Percentiles rank a stretch among this genome's conserved stretches.
phyloP scores from a whole-genome alignment of 805 yeast genomes.

The Saturnispora ahearnii region DNA sequence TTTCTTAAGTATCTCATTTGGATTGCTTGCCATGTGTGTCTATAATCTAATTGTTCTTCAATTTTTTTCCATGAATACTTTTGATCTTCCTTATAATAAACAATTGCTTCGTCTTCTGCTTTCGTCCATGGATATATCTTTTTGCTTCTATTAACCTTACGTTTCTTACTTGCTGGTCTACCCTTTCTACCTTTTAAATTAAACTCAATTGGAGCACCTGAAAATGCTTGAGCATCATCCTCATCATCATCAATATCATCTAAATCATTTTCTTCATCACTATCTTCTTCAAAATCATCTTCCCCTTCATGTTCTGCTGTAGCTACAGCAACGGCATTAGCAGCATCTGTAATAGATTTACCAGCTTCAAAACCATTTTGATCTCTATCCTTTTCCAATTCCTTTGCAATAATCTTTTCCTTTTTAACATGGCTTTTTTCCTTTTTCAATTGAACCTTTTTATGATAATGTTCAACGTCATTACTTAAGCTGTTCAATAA shows the following conservation, averaged over 20 bases:
- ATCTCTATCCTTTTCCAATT: constrained; percentile 1
- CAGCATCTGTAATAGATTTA: neutral
- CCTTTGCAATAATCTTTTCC: constrained; percentile 4
- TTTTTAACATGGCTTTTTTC: constrained; percentile 7
- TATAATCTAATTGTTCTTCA: constrained; percentile 23
- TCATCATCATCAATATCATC: constrained; percentile 3
- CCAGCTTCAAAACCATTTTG: constrained; percentile 1
- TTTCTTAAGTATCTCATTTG: constrained; percentile 38
- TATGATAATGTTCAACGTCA: constrained; percentile 25
- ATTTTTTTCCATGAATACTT: constrained; percentile 33
- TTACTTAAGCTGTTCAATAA: constrained; percentile 20
- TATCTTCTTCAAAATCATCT: neutral
- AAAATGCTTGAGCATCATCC: constrained; percentile 7
- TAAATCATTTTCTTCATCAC: constrained; percentile 2
- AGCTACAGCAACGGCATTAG: constrained; percentile 3
- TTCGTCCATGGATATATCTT: constrained; percentile 25
- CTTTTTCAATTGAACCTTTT: constrained; percentile 21
- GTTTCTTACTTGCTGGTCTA: neutral
- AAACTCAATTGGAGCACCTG: constrained; percentile 7
- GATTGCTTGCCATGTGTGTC: constrained; percentile 38
- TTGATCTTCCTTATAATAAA: constrained; percentile 30
- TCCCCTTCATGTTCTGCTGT: neutral
- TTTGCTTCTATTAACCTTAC: neutral
- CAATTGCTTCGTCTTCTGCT: constrained; percentile 30
- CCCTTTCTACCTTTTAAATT: constrained; percentile 1